Conservation (phyloP, 139 green algal genomes). For the Closterium sp. region DNA sequence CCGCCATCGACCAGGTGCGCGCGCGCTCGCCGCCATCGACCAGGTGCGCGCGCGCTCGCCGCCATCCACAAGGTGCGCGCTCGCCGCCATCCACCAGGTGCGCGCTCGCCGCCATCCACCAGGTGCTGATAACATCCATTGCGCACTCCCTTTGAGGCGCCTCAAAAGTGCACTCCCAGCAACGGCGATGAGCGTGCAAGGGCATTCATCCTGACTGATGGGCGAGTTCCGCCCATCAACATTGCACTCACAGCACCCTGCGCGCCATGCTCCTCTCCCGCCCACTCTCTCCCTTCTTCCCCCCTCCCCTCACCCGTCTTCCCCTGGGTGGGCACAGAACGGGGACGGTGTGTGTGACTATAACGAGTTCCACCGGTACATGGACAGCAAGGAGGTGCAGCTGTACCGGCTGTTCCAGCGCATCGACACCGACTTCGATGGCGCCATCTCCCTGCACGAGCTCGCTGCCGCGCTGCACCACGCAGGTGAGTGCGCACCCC, state of each 20-base stretch:
- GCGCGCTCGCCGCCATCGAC: too few species aligned
- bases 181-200: background rate
- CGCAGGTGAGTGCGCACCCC: background rate
- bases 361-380: conserved; percentile 22
- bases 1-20: too few species aligned
- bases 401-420: conserved; percentile 22
- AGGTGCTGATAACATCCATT: background rate
- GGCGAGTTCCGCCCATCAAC: too few species aligned
- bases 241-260: too few species aligned
- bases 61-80: too few species aligned
- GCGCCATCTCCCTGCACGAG: too few species aligned
- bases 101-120: background rate
- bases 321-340: conserved; percentile 1
- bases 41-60: too few species aligned
- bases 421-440: conserved; percentile 22
- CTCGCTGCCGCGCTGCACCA: background rate
- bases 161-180: too few species aligned
- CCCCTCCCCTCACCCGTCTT: background rate
- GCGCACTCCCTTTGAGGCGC: too few species aligned
- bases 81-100: too few species aligned
- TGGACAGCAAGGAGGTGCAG: conserved; percentile 33
- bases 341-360: conserved; percentile 19
- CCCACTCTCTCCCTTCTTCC: background rate
- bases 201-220: too few species aligned
- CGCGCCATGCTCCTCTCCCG: too few species aligned